Percentiles rank a stretch among this genome's conserved stretches.
Evolutionary conservation across 73 alveolate species (phyloP).

Genomic region (Paramecium sonneborni): DNA sequence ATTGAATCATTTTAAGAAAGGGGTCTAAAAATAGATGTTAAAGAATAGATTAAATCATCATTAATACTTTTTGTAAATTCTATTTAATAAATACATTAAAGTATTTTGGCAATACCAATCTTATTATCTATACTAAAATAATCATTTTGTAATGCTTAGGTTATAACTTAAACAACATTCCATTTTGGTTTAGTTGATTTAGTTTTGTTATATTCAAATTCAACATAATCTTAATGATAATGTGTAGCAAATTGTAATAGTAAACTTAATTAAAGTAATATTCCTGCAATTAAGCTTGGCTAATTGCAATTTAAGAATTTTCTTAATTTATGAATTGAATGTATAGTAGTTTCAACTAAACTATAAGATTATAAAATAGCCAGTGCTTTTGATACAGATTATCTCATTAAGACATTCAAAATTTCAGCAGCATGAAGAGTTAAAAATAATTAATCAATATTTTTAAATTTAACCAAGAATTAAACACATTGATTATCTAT

Average conservation of each 20-base stretch:
- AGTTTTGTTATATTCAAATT: not conserved
- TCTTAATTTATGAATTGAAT: not conserved
- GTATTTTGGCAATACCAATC: not conserved
- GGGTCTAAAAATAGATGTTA: not conserved
- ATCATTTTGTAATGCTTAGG: not conserved
- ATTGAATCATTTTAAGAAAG: not conserved
- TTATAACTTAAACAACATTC: not conserved
- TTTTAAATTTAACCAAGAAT: not conserved
- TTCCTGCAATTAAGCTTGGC: not conserved
- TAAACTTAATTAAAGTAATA: not conserved
- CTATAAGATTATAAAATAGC: not conserved
- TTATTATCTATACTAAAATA: not conserved
- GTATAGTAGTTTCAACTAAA: not conserved
- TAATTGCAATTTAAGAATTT: not conserved
- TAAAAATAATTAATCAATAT: not conserved
- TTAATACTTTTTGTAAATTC: not conserved
- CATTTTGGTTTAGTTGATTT: not conserved
- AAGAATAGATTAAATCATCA: not conserved
- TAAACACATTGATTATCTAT: not conserved
- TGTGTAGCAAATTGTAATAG: not conserved
- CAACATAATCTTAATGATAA: conserved; percentile 41
- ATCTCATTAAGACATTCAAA: conserved; percentile 2
- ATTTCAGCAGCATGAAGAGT: conserved; percentile 17
- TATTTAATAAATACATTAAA: not conserved
- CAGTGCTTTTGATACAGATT: conserved; percentile 8